Evolutionary conservation across 75 land plant species (phyloP), one percentile per base, ranked within the genome.

Genomic region (Picea glauca): DNA sequence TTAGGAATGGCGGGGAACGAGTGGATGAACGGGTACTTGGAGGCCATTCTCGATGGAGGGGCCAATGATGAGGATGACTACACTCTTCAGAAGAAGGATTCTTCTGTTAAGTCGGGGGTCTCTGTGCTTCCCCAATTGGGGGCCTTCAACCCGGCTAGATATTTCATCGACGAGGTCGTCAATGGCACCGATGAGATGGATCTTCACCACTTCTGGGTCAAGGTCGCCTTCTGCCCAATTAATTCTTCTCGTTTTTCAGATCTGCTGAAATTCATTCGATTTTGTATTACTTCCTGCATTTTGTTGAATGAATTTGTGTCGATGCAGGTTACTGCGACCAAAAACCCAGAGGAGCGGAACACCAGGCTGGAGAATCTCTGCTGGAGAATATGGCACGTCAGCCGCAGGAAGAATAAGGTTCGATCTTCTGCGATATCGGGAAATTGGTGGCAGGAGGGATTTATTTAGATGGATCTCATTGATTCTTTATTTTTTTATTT

Each of bases 301-400:
- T 62, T 18, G 63, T 61, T 61, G 63, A n/a, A 6, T 18, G 21
- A 61, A 18, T 61, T 61, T 18, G 63, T 62, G 20, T 62, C 63
- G 20, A 2, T 62, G 60, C 33, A 94, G 98, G 98, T 96, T 1
- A 87, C 91, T 14, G 93, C 97, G 3, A 92, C 84, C 58, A 85
- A 93, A 72, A 94, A 90, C 83, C 86, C 97, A 32, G 91, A 92
- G 83, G 94, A 92, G 86, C 87, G 99, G 73, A 92, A 89, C 77
- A 85, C 88, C 14, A 83, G 99, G 67, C 81, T 96, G 80, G 99
- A 96, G 87, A 92, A 92, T 78, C 83, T 96, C 86, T 96, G 98
- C 77, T 96, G 99, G 99, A 90, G 99, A 83, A 94, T 96, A 65
- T 96, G 99, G 99, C 93, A 94, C 67, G 64, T 96, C 80, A 92